These are phyloP conservation scores for Platismatia glauca DNA, from an alignment of 495 filamentous ascomycete species.

Conservation along the genomic window DNA sequence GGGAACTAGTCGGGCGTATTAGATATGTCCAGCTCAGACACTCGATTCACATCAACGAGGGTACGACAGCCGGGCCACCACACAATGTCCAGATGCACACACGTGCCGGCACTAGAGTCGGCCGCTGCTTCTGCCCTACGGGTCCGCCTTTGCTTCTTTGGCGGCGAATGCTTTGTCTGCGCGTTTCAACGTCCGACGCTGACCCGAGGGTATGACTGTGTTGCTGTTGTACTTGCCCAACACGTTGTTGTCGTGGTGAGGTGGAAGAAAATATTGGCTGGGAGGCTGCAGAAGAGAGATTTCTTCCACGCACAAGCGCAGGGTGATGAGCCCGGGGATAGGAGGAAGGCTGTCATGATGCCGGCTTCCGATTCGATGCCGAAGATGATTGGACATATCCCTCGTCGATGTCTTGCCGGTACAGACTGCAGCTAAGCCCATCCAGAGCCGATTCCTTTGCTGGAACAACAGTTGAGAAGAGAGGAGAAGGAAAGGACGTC, in stretches of 20 bases:
- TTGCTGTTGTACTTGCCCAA: no score
- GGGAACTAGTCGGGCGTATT: background rate
- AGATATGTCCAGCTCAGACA: no score
- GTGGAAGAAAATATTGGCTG: no score
- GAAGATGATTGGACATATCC: no score
- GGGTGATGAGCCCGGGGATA: background rate
- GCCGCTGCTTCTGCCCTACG: background rate
- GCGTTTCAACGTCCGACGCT: background rate
- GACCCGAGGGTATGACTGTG: background rate
- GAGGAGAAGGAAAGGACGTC: background rate
- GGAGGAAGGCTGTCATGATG: background rate
- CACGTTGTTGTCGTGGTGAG: no score
- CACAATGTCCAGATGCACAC: background rate
- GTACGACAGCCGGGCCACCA: background rate
- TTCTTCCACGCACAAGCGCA: background rate
- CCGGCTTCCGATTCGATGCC: background rate
- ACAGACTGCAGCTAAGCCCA: background rate
- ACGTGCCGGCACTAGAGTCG: background rate
- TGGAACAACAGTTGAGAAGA: background rate
- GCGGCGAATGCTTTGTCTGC: background rate
- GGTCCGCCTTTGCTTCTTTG: background rate
- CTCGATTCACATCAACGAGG: background rate
- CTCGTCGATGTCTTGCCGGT: no score
- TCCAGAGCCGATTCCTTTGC: background rate
- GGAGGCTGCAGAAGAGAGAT: background rate